Evolutionary conservation across 1,139 yeast species (phyloP).

Genomic region (Geotrichum aggregatum): DNA sequence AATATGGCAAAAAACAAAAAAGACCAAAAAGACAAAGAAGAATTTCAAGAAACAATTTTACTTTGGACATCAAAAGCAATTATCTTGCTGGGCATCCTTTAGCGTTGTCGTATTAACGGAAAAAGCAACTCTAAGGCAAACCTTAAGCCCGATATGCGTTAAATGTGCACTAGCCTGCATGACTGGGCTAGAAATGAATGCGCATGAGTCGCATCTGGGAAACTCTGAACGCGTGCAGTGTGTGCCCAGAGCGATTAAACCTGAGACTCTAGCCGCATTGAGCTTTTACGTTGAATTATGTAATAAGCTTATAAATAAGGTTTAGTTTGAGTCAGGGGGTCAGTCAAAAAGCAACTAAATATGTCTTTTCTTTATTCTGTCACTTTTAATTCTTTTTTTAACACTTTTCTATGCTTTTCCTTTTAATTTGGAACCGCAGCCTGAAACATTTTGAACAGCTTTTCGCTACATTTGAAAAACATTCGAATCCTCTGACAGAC

Average conservation of each 20-base stretch:
- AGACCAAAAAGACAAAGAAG: neutral
- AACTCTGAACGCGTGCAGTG: neutral
- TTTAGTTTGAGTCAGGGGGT: neutral
- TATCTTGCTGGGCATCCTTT: neutral
- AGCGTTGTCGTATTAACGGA: neutral
- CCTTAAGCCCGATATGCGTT: neutral
- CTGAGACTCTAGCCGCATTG: neutral
- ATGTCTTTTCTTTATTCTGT: too few species aligned
- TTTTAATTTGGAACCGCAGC: too few species aligned
- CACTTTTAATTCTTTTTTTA: too few species aligned
- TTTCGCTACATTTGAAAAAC: too few species aligned
- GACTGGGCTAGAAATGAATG: too few species aligned
- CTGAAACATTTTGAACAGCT: too few species aligned
- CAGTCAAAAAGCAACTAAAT: too few species aligned
- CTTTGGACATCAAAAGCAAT: neutral
- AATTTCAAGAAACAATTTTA: neutral
- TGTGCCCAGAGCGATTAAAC: neutral
- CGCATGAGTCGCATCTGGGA: too few species aligned
- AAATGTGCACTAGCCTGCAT: neutral
- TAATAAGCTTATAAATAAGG: slow-evolving; percentile 15
- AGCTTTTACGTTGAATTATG: slow-evolving; percentile 1
- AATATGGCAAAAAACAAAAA: slow-evolving; percentile 2
- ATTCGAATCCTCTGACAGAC: too few species aligned
- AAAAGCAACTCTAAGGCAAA: neutral
- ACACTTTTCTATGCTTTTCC: too few species aligned